phyloP scores from a whole-genome alignment of 805 yeast species.

The Ogataea glucozyma region DNA sequence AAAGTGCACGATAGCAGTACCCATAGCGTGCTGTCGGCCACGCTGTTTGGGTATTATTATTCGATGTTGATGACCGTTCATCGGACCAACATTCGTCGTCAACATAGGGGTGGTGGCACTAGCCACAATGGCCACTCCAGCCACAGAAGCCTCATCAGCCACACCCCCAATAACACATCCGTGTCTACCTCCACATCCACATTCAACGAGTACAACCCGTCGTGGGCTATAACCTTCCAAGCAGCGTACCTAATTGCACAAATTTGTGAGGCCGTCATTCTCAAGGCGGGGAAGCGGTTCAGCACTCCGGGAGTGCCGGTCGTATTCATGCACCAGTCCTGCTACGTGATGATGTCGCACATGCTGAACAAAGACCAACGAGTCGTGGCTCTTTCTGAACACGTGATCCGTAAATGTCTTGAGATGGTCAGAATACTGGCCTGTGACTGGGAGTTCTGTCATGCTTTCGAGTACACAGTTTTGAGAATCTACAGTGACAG shows the following conservation, averaged over 20 bases:
- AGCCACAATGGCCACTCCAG: background rate
- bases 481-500: conserved; percentile 3
- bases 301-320: conserved; percentile 51
- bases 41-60: conserved; percentile 67
- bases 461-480: conserved; percentile 5
- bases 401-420: conserved; percentile 22
- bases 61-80: conserved; percentile 67
- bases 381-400: conserved; percentile 12
- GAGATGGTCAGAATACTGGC: conserved; percentile 2
- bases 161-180: too few species aligned
- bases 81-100: conserved; percentile 57
- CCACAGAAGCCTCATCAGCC: too few species aligned
- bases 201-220: conserved; percentile 49
- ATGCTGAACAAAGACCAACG: conserved; percentile 15
- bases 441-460: conserved; percentile 7
- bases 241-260: conserved; percentile 70
- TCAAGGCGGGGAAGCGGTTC: conserved; percentile 35
- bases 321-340: conserved; percentile 10
- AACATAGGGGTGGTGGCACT: background rate
- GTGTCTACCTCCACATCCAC: too few species aligned
- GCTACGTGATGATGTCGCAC: too few species aligned
- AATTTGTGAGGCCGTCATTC: conserved; percentile 9
- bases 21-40: conserved; percentile 50
- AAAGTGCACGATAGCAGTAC: conserved; percentile 43
- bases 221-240: conserved; percentile 79